Base-by-base conservation (phyloP, 257 asterid species). In the Solanum chiquidenum region DNA sequence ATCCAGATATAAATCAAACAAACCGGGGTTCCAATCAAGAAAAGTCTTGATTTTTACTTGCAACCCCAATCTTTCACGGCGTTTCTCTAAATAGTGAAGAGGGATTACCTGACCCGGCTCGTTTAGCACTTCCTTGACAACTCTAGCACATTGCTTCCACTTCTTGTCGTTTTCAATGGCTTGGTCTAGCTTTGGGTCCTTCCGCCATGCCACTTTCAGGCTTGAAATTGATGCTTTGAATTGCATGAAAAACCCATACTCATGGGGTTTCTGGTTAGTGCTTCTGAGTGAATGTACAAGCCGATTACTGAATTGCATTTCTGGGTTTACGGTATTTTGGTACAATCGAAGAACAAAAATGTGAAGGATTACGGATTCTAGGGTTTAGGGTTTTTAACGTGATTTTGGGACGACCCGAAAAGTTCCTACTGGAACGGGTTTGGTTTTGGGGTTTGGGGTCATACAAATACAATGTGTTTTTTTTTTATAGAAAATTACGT, bases 91-190 rank as follows among this genome's bases (percentile, higher is more conserved):
- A 91, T 95, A 96, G 10, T 91, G 92, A 77, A 94, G 94, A 5
- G 95, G 88, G 83, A 97, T 97, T 12, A 91, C 98, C 90, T 92
- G 96, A 40, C 98, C 98, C 40, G 99, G 99, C 87, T 96, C 99
- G 90, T 97, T 97, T 25, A 96, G 52, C 35, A 96, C 98, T 92
- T 95, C 99, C 55, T 93, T 91, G 84, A 95, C 98, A 38, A 96
- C 95, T 74, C 96, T 93, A 14, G 93, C 91, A 73, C 97, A 94
- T 71, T 93, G 96, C 84, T 95, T 93, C 97, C 98, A 96, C 88
- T 90, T 91, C 89, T 96, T 96, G 91, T 96, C 98, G 90, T 94
- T 90, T 83, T 96, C 94, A 87, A 97, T 96, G 13, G 98, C 98
- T 89, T 93, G 94, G 93, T 96, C 99, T 88, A 96, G 95, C 23